These are phyloP conservation scores for Leucocoprinus leucothites DNA, from an alignment of 768 basidiomycete genomes.

Conservation along the genomic window DNA sequence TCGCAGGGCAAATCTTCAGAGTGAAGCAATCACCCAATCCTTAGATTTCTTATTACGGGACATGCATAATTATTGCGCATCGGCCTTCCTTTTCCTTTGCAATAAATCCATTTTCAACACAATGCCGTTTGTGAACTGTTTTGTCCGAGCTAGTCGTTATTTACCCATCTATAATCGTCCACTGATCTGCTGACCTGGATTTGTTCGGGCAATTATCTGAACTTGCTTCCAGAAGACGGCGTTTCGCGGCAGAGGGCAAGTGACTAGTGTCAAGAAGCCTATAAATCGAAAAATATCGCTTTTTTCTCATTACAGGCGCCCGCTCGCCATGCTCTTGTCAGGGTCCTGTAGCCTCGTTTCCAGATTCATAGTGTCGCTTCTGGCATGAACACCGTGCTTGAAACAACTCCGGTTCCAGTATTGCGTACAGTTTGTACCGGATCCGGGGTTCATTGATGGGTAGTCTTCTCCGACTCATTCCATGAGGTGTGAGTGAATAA, in stretches of 20 bases:
- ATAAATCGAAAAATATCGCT: not conserved
- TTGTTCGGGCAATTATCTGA: not conserved
- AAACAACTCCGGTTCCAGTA: no score
- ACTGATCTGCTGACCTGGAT: not conserved
- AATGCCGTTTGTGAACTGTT: not conserved
- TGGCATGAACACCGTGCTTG: no score
- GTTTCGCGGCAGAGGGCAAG: not conserved
- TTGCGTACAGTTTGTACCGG: no score
- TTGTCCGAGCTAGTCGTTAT: not conserved
- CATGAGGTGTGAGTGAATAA: no score
- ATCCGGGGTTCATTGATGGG: not conserved
- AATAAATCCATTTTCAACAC: constrained; percentile 2
- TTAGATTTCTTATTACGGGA: no score
- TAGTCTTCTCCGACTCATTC: not conserved
- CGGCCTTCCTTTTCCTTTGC: not conserved
- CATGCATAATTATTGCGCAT: constrained; percentile 3
- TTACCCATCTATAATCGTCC: not conserved
- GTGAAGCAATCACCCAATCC: not conserved
- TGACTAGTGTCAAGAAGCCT: not conserved
- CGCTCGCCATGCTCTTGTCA: not conserved
- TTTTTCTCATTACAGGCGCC: not conserved
- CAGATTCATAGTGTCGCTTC: not conserved
- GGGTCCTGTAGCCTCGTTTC: not conserved
- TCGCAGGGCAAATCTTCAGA: constrained; percentile 22
- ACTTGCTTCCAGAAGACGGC: not conserved